Evolutionary conservation across 768 basidiomycete species (phyloP).

Genomic region (Hydnomerulius pinastri): DNA sequence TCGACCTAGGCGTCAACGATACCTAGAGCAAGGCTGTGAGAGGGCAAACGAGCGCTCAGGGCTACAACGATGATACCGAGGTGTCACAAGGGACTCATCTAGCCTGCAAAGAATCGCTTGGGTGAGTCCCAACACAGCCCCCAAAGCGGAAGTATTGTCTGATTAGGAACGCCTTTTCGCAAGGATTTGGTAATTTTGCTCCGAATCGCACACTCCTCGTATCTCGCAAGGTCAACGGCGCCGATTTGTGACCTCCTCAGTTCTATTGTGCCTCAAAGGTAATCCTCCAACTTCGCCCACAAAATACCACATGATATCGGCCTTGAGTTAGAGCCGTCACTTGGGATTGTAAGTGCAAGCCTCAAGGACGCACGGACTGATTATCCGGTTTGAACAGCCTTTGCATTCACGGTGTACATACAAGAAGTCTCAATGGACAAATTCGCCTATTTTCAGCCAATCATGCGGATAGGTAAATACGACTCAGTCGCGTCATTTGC

Average conservation of each 20-base stretch:
- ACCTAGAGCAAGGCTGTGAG: not conserved
- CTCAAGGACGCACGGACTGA: not conserved
- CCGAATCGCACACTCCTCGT: too few species aligned
- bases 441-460: too few species aligned
- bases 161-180: not conserved
- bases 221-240: constrained; percentile 17
- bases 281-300: not conserved
- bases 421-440: not conserved
- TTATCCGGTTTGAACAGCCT: not conserved
- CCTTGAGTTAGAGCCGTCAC: not conserved
- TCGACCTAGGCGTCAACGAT: not conserved
- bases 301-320: not conserved
- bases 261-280: not conserved
- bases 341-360: not conserved
- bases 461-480: not conserved
- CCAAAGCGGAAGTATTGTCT: not conserved
- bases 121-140: too few species aligned
- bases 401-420: not conserved
- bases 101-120: not conserved
- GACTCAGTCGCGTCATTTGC: not conserved
- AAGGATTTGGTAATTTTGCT: not conserved
- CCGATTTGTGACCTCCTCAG: constrained; percentile 17
- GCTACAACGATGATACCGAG: too few species aligned
- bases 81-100: not conserved
- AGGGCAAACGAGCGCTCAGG: not conserved